Evolutionary conservation across 495 filamentous ascomycete species (phyloP).

Genomic region (Podospora bellae-mahoneyi): DNA sequence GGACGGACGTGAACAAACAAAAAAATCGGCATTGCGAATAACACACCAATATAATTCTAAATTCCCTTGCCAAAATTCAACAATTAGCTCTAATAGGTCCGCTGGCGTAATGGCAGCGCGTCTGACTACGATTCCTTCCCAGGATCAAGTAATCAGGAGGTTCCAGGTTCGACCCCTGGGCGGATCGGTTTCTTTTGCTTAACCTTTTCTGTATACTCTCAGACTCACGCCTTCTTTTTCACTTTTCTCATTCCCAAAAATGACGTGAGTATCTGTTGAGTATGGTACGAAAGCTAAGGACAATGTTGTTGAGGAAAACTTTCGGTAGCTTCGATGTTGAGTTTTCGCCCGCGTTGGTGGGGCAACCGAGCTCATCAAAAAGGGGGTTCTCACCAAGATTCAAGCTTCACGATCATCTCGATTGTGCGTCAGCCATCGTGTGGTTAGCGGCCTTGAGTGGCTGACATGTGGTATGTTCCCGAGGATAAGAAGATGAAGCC

Average conservation of each 20-base stretch:
- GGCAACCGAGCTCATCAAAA: neutral
- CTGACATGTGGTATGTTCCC: too few relatives aligned
- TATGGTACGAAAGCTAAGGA: too few relatives aligned
- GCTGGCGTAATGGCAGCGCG: conserved; percentile 7
- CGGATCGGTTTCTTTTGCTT: neutral
- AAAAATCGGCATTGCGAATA: too few relatives aligned
- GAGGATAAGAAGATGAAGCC: too few relatives aligned
- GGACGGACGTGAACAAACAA: too few relatives aligned
- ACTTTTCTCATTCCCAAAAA: too few relatives aligned
- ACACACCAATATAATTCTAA: neutral
- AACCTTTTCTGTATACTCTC: neutral
- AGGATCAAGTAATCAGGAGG: conserved; percentile 6
- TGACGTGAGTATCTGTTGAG: too few relatives aligned
- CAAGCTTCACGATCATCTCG: neutral
- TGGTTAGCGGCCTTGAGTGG: too few relatives aligned
- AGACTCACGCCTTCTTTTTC: neutral
- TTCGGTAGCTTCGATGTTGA: neutral
- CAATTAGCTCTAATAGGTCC: neutral
- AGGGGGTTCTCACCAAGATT: neutral
- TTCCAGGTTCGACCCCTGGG: conserved; percentile 8
- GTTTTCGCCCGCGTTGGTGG: neutral
- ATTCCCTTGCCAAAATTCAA: neutral
- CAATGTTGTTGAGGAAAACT: too few relatives aligned
- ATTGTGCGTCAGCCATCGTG: neutral
- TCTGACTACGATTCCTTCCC: conserved; percentile 1